Evolutionary conservation across 306 rosid species (phyloP).

Genomic region (Cicer judaicum): DNA sequence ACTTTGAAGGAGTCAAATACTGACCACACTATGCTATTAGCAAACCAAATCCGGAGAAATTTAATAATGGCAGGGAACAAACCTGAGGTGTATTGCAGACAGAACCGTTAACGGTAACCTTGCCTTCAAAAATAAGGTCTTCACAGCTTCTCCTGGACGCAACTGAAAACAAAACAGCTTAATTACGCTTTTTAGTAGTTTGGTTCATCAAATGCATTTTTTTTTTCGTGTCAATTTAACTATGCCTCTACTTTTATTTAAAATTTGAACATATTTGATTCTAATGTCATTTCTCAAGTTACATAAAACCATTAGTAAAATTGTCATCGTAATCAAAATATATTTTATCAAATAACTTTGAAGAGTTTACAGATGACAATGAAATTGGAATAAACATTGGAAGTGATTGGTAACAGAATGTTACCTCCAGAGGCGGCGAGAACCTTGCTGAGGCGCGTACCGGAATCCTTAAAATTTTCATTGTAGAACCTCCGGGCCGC

Average conservation of each 20-base stretch:
- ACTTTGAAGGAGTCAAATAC: too few relatives aligned
- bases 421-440: constrained; percentile 93
- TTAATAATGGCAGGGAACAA: not conserved
- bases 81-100: constrained; percentile 93
- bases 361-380: not conserved
- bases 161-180: constrained; percentile 53
- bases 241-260: not conserved
- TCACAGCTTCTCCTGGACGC: constrained; percentile 92
- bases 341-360: not conserved
- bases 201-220: not conserved
- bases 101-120: constrained; percentile 82
- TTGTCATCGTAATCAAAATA: not conserved
- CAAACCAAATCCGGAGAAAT: not conserved
- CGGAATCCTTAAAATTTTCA: constrained; percentile 64
- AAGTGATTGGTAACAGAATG: not conserved
- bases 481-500: constrained; percentile 88
- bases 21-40: not conserved
- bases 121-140: constrained; percentile 87
- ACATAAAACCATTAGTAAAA: not conserved
- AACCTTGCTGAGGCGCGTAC: constrained; percentile 85
- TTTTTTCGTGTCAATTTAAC: not conserved
- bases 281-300: not conserved
- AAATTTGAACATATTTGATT: not conserved
- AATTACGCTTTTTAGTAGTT: not conserved
- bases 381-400: not conserved